These are phyloP conservation scores for Ascochyta lentis DNA, from an alignment of 2,329 filamentous ascomycete genomes.

Conservation along the genomic window DNA sequence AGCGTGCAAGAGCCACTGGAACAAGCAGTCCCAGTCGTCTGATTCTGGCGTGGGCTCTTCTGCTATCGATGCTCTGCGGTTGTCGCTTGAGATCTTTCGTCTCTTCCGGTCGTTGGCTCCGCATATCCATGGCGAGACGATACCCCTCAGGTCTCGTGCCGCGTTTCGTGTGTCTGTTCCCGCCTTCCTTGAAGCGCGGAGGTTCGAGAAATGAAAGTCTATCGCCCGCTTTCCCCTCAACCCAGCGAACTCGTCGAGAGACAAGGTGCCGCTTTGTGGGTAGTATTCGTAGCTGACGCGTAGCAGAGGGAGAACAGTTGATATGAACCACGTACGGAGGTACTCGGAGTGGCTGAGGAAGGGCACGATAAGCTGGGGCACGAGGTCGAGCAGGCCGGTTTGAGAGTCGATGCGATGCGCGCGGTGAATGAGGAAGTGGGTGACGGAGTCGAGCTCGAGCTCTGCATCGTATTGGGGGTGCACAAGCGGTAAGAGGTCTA, in stretches of 20 bases:
- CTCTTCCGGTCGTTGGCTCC: conserved; percentile 66
- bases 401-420: conserved; percentile 73
- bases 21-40: conserved; percentile 71
- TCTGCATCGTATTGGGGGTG: conserved; percentile 58
- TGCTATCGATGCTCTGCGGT: conserved; percentile 39
- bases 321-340: conserved; percentile 72
- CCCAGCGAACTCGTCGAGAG: conserved; percentile 68
- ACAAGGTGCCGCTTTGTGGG: conserved; percentile 58
- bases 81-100: conserved; percentile 50
- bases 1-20: conserved; percentile 70
- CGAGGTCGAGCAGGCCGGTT: conserved; percentile 72
- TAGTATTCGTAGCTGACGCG: conserved; percentile 75
- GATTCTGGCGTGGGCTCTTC: conserved; percentile 41
- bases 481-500: conserved; percentile 67
- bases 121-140: conserved; percentile 78
- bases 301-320: conserved; percentile 71
- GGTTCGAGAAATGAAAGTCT: conserved; percentile 61
- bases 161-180: conserved; percentile 46
- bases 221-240: conserved; percentile 67
- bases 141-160: conserved; percentile 69
- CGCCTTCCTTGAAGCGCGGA: conserved; percentile 19
- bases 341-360: conserved; percentile 69
- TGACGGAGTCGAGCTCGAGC: conserved; percentile 62
- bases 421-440: conserved; percentile 71
- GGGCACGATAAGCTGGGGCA: conserved; percentile 71